Conservation (phyloP, 192 early-diverging fungal genomes). For the Coemansia sp. region DNA sequence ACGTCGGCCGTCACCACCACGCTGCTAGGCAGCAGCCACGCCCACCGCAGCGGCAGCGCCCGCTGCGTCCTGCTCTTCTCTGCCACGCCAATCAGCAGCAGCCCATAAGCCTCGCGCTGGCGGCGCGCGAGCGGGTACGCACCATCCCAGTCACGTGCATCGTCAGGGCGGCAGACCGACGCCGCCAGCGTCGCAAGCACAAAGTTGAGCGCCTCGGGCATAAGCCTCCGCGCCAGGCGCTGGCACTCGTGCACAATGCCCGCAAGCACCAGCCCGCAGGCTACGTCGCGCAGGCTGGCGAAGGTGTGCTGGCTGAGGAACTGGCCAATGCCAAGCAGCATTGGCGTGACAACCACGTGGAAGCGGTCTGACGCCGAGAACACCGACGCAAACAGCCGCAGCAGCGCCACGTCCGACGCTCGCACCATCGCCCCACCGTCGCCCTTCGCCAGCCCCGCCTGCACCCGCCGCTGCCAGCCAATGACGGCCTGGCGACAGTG, state of each 20-base stretch:
- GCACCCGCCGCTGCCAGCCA: slow-evolving; percentile 55
- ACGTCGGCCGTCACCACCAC: slow-evolving; percentile 11
- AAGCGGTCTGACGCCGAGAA: slow-evolving; percentile 93
- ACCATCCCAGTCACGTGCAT: slow-evolving; percentile 24
- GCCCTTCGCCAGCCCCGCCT: slow-evolving; percentile 18
- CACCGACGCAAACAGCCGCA: slow-evolving; percentile 69
- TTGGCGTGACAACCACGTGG: slow-evolving; percentile 84
- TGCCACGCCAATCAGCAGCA: slow-evolving; percentile 8
- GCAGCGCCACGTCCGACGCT: slow-evolving; percentile 60
- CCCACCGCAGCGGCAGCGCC: slow-evolving; percentile 24
- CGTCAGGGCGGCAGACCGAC: slow-evolving; percentile 13
- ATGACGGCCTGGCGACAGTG: slow-evolving; percentile 57
- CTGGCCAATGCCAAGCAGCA: slow-evolving; percentile 75
- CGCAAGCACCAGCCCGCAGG: slow-evolving; percentile 75
- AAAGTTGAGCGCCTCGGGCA: slow-evolving; percentile 75
- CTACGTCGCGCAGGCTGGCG: slow-evolving; percentile 58
- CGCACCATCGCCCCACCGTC: slow-evolving; percentile 48
- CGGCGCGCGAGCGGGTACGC: slow-evolving; percentile 26
- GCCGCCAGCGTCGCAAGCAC: slow-evolving; percentile 31
- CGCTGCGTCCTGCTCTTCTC: slow-evolving; percentile 11
- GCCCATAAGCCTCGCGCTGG: slow-evolving; percentile 24
- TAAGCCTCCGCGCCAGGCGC: slow-evolving; percentile 66
- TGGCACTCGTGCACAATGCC: slow-evolving; percentile 68
- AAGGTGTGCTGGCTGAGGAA: slow-evolving; percentile 69
- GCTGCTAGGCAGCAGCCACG: slow-evolving; percentile 13